phyloP scores from a whole-genome alignment of 768 basidiomycete species.

The Tulasnella sp. region DNA sequence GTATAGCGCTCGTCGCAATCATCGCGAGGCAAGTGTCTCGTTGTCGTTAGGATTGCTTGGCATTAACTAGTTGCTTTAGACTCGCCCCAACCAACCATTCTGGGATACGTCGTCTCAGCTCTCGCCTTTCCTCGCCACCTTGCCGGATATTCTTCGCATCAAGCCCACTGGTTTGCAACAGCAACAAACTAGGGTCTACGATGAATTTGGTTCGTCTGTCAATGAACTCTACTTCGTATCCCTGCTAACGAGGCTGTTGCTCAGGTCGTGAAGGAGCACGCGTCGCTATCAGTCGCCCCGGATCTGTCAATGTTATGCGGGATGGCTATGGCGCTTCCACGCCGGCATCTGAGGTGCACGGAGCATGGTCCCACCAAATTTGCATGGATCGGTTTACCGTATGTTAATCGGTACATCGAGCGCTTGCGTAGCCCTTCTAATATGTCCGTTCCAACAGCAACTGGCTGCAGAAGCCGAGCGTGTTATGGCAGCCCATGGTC shows the following conservation, averaged over 20 bases:
- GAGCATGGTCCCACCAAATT: neutral
- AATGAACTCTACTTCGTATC: slow-evolving; percentile 22
- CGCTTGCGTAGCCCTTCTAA: neutral
- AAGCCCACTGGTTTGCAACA: slow-evolving; percentile 72
- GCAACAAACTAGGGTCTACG: slow-evolving; percentile 83
- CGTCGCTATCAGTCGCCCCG: slow-evolving; percentile 54
- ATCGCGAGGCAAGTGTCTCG: slow-evolving; percentile 59
- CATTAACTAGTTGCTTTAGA: slow-evolving; percentile 33
- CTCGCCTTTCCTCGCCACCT: slow-evolving; percentile 56
- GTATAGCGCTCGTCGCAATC: slow-evolving; percentile 75
- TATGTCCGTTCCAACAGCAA: slow-evolving; percentile 35
- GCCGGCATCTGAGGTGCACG: slow-evolving; percentile 49
- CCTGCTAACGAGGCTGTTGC: slow-evolving; percentile 21
- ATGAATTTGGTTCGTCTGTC: slow-evolving; percentile 67
- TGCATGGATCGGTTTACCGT: slow-evolving; percentile 78
- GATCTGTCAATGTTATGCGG: slow-evolving; percentile 41
- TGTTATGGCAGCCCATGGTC: slow-evolving; percentile 58
- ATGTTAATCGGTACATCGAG: slow-evolving; percentile 28
- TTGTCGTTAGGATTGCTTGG: neutral
- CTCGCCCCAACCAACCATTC: slow-evolving; percentile 67
- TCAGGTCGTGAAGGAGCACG: slow-evolving; percentile 52
- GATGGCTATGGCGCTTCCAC: slow-evolving; percentile 48
- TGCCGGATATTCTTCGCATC: slow-evolving; percentile 86
- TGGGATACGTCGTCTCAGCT: slow-evolving; percentile 77
- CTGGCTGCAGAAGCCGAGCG: slow-evolving; percentile 67